These are phyloP conservation scores for Lagenidium giganteum DNA, from an alignment of 352 stramenopile genomes.

Conservation along the genomic window DNA sequence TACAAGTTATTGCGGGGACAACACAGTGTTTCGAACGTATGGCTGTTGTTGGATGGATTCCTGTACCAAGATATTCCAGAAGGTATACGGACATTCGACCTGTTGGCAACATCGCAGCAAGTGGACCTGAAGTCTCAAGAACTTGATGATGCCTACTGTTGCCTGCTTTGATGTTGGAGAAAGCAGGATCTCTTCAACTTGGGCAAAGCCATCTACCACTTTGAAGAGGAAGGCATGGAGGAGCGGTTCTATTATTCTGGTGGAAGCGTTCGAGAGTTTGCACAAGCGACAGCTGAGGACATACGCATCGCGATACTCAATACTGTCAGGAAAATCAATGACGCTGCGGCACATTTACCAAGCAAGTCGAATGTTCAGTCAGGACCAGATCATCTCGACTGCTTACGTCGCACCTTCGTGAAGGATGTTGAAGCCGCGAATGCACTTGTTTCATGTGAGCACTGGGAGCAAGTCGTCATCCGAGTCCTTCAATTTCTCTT, in stretches of 20 bases:
- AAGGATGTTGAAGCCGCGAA: not conserved
- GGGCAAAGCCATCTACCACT: not conserved
- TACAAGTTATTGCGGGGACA: too few relatives aligned
- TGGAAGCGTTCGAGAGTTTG: constrained; percentile 6
- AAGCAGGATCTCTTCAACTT: constrained; percentile 4
- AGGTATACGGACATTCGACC: not conserved
- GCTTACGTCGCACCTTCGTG: constrained; percentile 3
- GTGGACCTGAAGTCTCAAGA: constrained; percentile 10
- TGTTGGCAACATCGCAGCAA: constrained; percentile 11
- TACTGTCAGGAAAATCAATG: not conserved
- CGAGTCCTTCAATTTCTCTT: too few relatives aligned
- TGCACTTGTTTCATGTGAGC: too few relatives aligned
- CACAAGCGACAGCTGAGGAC: not conserved
- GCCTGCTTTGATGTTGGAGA: constrained; percentile 9
- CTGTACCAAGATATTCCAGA: constrained; percentile 7
- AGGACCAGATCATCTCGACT: not conserved
- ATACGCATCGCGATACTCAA: not conserved
- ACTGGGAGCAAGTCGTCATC: too few relatives aligned
- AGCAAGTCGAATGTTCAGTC: not conserved
- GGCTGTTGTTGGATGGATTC: constrained; percentile 21
- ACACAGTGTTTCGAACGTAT: constrained; percentile 4
- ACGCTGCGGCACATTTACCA: not conserved
- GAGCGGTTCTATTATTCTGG: constrained; percentile 11
- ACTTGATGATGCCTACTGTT: constrained; percentile 3
- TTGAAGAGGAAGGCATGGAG: not conserved